phyloP scores from a whole-genome alignment of 2,329 filamentous ascomycete genomes.

The Nigrospora sphaerica region DNA sequence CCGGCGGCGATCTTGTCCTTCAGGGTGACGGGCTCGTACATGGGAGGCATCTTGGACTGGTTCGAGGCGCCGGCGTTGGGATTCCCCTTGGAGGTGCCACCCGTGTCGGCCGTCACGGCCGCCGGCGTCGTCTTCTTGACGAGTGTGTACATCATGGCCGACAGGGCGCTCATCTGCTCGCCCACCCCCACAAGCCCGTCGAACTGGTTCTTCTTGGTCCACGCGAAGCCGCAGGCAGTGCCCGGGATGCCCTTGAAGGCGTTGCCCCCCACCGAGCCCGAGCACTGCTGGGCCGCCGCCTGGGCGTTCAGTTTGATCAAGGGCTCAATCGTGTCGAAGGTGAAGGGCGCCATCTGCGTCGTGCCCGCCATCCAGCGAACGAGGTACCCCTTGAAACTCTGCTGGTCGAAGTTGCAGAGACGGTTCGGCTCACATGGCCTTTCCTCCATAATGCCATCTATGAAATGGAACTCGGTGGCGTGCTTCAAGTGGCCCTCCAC shows the following conservation, averaged over 20 bases:
- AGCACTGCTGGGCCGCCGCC: slow-evolving; percentile 46
- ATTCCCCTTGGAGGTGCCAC: slow-evolving; percentile 52
- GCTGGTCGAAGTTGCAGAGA: slow-evolving; percentile 64
- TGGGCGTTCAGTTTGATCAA: slow-evolving; percentile 43
- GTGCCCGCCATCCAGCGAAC: slow-evolving; percentile 57
- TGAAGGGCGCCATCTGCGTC: slow-evolving; percentile 47
- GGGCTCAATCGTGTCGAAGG: slow-evolving; percentile 38
- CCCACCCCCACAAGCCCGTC: slow-evolving; percentile 59
- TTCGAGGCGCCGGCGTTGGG: slow-evolving; percentile 33
- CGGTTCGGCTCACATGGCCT: slow-evolving; percentile 54
- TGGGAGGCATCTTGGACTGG: slow-evolving; percentile 10
- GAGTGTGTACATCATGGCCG: slow-evolving; percentile 55
- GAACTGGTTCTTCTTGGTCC: slow-evolving; percentile 45
- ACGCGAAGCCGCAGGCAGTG: slow-evolving; percentile 61
- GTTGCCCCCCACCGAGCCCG: slow-evolving; percentile 30
- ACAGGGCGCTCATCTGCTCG: slow-evolving; percentile 62
- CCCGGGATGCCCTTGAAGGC: slow-evolving; percentile 45
- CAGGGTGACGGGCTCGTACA: slow-evolving; percentile 33
- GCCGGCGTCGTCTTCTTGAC: slow-evolving; percentile 27
- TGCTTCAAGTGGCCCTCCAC: slow-evolving; percentile 50
- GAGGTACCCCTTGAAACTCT: slow-evolving; percentile 70
- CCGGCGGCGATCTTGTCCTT: slow-evolving; percentile 49
- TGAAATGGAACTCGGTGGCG: slow-evolving; percentile 47
- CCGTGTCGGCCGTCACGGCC: slow-evolving; percentile 45
- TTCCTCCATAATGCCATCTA: slow-evolving; percentile 52